These are phyloP conservation scores for Diplodia sapinea DNA, from an alignment of 2,329 filamentous ascomycete species.

Conservation along the genomic window DNA sequence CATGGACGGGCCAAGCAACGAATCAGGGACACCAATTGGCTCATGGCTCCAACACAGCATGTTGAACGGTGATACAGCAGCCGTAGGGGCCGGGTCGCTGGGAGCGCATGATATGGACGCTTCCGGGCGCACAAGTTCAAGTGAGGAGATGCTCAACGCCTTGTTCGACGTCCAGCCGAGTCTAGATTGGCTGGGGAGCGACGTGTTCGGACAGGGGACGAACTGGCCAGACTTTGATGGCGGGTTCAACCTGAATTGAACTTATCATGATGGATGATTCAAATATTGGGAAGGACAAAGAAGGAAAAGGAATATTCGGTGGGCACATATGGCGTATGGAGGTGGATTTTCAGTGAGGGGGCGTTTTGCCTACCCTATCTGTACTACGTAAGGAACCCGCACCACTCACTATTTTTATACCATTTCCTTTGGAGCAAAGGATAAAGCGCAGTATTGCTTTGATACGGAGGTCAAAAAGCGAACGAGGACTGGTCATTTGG, in stretches of 20 bases:
- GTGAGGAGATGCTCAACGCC: conserved; percentile 45
- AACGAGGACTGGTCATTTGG: too few species aligned
- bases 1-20: not conserved
- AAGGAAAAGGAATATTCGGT: not conserved
- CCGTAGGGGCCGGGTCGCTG: not conserved
- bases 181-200: conserved; percentile 45
- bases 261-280: not conserved
- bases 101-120: not conserved
- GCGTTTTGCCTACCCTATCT: not conserved
- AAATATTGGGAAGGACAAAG: not conserved
- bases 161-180: conserved; percentile 44
- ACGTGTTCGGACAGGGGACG: conserved; percentile 34
- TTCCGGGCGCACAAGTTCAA: conserved; percentile 28
- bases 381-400: not conserved
- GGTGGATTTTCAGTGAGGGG: not conserved
- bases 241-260: not conserved
- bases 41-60: conserved; percentile 19
- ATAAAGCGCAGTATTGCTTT: not conserved
- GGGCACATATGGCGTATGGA: not conserved
- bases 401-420: not conserved
- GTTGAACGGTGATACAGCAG: not conserved
- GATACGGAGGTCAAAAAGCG: too few species aligned
- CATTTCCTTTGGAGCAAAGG: not conserved
- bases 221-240: conserved; percentile 13
- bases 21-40: not conserved